Evolutionary conservation across 805 yeast genomes (phyloP), one percentile per base, ranked within the genome.

Genomic region (Kazachstania viticola): DNA sequence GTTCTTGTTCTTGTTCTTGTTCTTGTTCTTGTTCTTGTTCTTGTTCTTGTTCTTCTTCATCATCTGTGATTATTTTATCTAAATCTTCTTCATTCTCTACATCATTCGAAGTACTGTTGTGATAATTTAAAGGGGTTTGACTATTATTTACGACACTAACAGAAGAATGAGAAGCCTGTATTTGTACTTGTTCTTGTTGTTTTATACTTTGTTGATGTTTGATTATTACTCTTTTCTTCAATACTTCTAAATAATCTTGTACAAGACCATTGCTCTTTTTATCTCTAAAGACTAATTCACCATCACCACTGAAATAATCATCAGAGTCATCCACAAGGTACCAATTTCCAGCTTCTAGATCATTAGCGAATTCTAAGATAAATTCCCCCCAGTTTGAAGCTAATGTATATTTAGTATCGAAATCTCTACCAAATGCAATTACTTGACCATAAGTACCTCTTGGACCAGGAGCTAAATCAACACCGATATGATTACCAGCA

Each of bases 301-400:
- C 88, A 38, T 78, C 83, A 31, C 77, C 77, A 5, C 78, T 71
- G 35, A 73, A 66, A 45, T 79, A 69, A 45, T 81, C 82, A 46
- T 77, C 84, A 28, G 65, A 61, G 25, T 69, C 73, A 39, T 68
- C 78, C 44, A 75, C 75, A 32, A 88, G 64, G 25, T 66, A 70
- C 70, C 81, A 83, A 51, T 79, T 79, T 9, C 94, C 94, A 31
- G 64, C 68, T 52, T 87, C 95, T 35, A 88, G 62, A 53, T 88
- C 96, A 43, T 84, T 83, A 17, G 87, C 94, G 52, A 85, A 77
- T 31, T 70, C 68, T 33, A 85, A 62, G 32, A 88, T 59, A 54
- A 91, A 91, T 47, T 81, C 91, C 13, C 94, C 94, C 78, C 94
- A 88, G 34, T 79, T 79, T 31, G 74, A 72, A 14, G 96, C 93